phyloP scores from a whole-genome alignment of 768 basidiomycete species.

The Tephrocybe sp. region DNA sequence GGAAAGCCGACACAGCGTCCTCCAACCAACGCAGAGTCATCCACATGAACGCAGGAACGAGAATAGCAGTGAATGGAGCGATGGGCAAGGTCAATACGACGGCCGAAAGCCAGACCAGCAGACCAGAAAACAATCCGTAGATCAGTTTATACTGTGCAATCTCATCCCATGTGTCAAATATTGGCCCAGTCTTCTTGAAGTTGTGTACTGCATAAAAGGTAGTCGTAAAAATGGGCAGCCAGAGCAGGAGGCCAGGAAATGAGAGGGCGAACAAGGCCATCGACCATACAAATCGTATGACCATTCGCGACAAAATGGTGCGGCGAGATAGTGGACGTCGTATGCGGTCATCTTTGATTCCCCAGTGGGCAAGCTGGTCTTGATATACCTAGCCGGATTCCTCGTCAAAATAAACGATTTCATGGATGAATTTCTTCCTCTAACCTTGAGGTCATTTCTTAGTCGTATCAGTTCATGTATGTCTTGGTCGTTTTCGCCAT shows the following conservation, averaged over 20 bases:
- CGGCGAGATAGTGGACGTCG: slow-evolving; percentile 56
- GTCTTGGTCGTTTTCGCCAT: slow-evolving; percentile 21
- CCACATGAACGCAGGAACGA: slow-evolving; percentile 83
- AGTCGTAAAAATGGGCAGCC: slow-evolving; percentile 75
- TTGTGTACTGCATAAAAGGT: slow-evolving; percentile 69
- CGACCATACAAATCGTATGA: slow-evolving; percentile 64
- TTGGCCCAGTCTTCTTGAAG: slow-evolving; percentile 78
- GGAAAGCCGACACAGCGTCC: slow-evolving; percentile 75
- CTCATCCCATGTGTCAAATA: slow-evolving; percentile 87
- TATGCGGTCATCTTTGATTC: slow-evolving; percentile 85
- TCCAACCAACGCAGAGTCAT: slow-evolving; percentile 87
- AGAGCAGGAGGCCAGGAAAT: slow-evolving; percentile 74
- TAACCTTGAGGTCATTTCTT: slow-evolving; percentile 60
- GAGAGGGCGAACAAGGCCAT: slow-evolving; percentile 61
- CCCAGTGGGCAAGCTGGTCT: slow-evolving; percentile 60
- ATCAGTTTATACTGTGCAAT: slow-evolving; percentile 88
- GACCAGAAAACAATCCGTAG: slow-evolving; percentile 74
- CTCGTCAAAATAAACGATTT: background rate
- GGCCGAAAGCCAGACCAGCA: slow-evolving; percentile 59
- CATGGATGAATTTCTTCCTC: background rate
- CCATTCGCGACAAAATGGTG: slow-evolving; percentile 60
- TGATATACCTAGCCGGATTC: slow-evolving; percentile 57
- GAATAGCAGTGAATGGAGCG: slow-evolving; percentile 50
- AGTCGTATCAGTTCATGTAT: slow-evolving; percentile 32
- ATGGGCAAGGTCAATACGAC: slow-evolving; percentile 62